Conservation (phyloP, 495 filamentous ascomycete species). For the Aspergillus sclerotioniger region DNA sequence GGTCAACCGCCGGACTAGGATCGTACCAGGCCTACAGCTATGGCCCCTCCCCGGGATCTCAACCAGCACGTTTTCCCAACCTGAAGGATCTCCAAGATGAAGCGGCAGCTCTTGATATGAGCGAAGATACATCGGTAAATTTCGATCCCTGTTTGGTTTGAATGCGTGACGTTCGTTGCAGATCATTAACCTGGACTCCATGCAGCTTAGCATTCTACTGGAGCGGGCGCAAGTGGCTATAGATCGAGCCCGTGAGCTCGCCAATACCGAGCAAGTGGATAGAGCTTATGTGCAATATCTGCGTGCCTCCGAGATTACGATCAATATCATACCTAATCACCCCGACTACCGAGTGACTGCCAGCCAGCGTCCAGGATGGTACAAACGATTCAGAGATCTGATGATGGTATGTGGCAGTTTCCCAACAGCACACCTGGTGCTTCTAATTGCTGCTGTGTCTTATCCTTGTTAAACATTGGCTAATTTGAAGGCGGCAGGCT, state of each 20-base stretch:
- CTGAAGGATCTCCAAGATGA: conserved; percentile 69
- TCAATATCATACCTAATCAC: conserved; percentile 70
- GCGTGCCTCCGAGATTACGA: conserved; percentile 70
- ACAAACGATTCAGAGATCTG: conserved; percentile 41
- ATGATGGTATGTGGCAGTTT: conserved; percentile 33
- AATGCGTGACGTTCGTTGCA: neutral
- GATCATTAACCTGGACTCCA: conserved; percentile 19
- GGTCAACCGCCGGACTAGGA: conserved; percentile 24
- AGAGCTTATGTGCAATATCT: conserved; percentile 75
- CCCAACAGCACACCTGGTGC: neutral
- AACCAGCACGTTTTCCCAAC: conserved; percentile 56
- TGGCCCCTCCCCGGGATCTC: conserved; percentile 11
- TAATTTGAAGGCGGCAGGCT: conserved; percentile 25
- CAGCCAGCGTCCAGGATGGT: conserved; percentile 35
- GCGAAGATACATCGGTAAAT: conserved; percentile 45
- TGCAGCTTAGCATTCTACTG: conserved; percentile 36
- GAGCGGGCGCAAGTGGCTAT: conserved; percentile 37
- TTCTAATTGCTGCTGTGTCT: neutral
- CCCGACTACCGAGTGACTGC: conserved; percentile 54
- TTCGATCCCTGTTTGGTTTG: neutral
- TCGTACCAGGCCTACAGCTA: conserved; percentile 23
- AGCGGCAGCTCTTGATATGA: conserved; percentile 39
- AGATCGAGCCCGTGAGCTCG: conserved; percentile 30
- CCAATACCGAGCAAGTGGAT: conserved; percentile 55
- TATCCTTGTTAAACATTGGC: neutral